Percentiles rank a stretch among this genome's conserved stretches.
Evolutionary conservation across 2,329 filamentous ascomycete genomes (phyloP).

Genomic region (Cryphonectria radicalis): DNA sequence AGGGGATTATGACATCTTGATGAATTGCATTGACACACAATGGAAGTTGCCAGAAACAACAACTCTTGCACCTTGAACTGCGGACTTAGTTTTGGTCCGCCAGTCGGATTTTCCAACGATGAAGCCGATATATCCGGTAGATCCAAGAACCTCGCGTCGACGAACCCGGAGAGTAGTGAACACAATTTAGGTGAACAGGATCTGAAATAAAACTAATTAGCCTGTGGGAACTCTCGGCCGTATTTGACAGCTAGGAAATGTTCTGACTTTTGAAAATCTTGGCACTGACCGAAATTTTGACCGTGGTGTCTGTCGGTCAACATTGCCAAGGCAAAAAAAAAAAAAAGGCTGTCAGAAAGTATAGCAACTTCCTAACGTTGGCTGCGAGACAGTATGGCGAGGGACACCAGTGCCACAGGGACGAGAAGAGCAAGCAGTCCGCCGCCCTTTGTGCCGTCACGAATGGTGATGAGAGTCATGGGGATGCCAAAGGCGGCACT

Average conservation of each 20-base stretch:
- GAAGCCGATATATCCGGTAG: background rate
- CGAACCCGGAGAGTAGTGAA: background rate
- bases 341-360: background rate
- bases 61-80: background rate
- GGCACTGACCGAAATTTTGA: background rate
- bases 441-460: slow-evolving; percentile 1
- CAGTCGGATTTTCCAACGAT: background rate
- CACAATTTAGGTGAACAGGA: background rate
- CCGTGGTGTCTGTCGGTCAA: background rate
- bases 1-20: background rate
- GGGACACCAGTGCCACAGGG: background rate
- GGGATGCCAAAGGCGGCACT: slow-evolving; percentile 12
- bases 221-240: background rate
- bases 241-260: background rate
- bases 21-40: background rate
- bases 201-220: background rate
- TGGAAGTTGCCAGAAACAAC: background rate
- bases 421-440: slow-evolving; percentile 2
- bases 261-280: background rate
- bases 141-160: background rate
- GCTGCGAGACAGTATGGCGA: background rate
- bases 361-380: background rate
- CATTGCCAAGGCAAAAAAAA: background rate
- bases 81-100: background rate
- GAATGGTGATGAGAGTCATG: slow-evolving; percentile 2